Conservation (phyloP, 768 basidiomycete genomes). For the Pilatotrama ljubarskyi region DNA sequence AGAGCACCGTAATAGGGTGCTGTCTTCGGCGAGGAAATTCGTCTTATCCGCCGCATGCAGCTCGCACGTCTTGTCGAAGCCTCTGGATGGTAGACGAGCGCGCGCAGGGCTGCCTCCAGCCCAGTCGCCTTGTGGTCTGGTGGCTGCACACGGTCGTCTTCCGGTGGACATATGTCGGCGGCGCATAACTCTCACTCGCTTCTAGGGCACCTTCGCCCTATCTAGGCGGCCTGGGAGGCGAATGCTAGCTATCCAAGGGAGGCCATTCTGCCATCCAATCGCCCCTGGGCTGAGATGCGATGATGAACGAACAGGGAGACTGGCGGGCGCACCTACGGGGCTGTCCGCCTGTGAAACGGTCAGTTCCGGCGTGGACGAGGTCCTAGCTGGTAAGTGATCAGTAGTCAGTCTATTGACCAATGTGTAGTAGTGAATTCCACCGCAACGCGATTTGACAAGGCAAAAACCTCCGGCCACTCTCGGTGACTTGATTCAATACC, state of each 20-base stretch:
- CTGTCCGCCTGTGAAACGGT: neutral
- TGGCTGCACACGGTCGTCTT: conserved; percentile 3
- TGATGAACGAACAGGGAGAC: conserved; percentile 1
- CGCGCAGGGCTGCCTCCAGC: neutral
- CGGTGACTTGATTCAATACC: too few species aligned
- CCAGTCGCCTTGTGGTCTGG: neutral
- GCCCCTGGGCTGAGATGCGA: conserved; percentile 6
- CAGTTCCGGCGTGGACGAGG: neutral
- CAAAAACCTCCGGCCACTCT: too few species aligned
- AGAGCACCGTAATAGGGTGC: neutral
- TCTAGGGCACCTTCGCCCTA: conserved; percentile 11
- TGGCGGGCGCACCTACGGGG: conserved; percentile 11
- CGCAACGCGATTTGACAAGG: too few species aligned
- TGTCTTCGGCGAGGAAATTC: neutral
- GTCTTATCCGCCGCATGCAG: neutral
- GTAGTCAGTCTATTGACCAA: too few species aligned
- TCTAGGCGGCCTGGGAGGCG: neutral
- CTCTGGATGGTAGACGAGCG: neutral
- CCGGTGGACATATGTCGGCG: conserved; percentile 20
- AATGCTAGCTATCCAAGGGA: neutral
- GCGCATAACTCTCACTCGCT: conserved; percentile 12
- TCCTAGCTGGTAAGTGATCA: neutral
- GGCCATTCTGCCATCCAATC: conserved; percentile 6
- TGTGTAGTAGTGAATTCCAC: too few species aligned
- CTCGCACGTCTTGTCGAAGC: neutral